phyloP scores from a whole-genome alignment of 257 asterid species.

The Solanum lycopersicoides region DNA sequence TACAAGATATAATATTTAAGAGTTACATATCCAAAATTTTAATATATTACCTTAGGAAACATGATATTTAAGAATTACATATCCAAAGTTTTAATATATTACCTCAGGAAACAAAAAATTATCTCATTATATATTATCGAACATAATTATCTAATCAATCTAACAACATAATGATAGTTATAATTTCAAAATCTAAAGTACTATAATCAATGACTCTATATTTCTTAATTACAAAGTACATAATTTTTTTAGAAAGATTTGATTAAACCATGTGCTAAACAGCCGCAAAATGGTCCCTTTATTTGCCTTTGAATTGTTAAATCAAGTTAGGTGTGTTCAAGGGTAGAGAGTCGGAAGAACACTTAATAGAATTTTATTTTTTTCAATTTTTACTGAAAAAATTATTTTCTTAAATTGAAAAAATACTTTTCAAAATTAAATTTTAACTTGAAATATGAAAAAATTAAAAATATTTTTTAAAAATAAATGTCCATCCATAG shows the following conservation, averaged over 20 bases:
- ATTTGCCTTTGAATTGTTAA: not conserved
- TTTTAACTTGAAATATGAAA: not conserved
- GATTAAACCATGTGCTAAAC: not conserved
- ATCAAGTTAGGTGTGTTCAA: not conserved
- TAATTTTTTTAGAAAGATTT: not conserved
- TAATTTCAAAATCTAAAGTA: not conserved
- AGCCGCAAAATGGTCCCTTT: not conserved
- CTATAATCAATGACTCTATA: not conserved
- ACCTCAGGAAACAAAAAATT: too few relatives aligned
- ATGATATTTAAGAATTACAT: too few relatives aligned
- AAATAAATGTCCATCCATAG: not conserved
- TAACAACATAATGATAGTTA: slow-evolving; percentile 6
- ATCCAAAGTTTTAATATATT: not conserved
- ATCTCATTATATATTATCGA: slow-evolving; percentile 12
- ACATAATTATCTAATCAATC: slow-evolving; percentile 26
- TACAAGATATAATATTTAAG: not conserved
- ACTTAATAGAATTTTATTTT: not conserved
- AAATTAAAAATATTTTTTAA: not conserved
- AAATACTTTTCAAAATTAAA: not conserved
- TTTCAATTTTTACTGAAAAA: not conserved
- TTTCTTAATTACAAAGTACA: not conserved
- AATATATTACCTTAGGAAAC: not conserved
- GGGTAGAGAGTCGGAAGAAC: rapidly evolving
- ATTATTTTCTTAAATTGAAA: not conserved
- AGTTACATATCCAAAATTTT: not conserved